Base-by-base conservation (phyloP, 352 stramenopile species). In the Globisporangium paroecandrum region DNA sequence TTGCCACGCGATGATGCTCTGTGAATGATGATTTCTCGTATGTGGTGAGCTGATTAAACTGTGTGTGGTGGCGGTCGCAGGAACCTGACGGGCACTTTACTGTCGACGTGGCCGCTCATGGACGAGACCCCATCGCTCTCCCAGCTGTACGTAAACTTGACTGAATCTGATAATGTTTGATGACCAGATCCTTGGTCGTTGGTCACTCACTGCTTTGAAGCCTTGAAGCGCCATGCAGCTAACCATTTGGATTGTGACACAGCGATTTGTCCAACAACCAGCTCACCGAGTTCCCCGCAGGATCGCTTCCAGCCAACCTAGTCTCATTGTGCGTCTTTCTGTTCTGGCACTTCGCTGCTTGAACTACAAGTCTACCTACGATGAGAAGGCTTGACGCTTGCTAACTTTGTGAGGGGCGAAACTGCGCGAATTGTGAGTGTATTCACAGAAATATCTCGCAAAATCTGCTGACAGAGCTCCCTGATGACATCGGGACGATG, bases 241-340 rank as follows among this genome's bases (percentile, higher is more conserved):
- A 22, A 51, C 9, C 43, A 12, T 51, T 51, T 2, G 15, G 43
- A 51, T 47, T 61, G 29, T 15, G 12, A 32, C 13, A 32, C 27
- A 69, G 63, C 15, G 60, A 70, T 56, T 3, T 70, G 15, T 66
- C 65, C 9, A 46, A 51, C 58, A 70, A 70, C 27, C 13, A 47
- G 27, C 10, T 70, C 49, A 15, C 38, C 3, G 32, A 43, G 5
- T 38, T 70, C 49, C 58, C 65, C 1, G 36, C 20, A 7, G 58
- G 64, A 18, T 69, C 64, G 43, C 55, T 69, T 2, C 29, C 64
- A 24, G 64, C 49, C 41, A 64, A 62, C 41, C 56, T 69, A 1
- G 41, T 34, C n/a, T 32, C 55, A 41, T 36, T 69, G 61, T 66
- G 53, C 24, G 61, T 65, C 18, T 51, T 43, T 24, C 9, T 7